Evolutionary conservation across 208 protist species (phyloP).

Genomic region (Acanthamoeba royreba): DNA sequence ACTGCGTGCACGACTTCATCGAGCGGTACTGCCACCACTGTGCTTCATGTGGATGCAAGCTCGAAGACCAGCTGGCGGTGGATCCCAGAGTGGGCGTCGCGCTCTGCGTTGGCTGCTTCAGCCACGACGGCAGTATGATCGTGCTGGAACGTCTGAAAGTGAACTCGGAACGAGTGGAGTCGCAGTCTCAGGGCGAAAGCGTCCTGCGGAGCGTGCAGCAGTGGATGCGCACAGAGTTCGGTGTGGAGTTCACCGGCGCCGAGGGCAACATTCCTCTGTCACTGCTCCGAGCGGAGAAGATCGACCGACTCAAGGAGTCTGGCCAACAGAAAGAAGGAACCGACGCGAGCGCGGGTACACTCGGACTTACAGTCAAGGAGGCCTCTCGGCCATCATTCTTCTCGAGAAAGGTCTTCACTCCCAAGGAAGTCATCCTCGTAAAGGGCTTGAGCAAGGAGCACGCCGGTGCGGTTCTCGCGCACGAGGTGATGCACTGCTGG

Average conservation of each 20-base stretch:
- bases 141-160: neutral
- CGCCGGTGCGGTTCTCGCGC: constrained; percentile 31
- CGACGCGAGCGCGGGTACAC: neutral
- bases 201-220: neutral
- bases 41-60: neutral
- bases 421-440: neutral
- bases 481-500: constrained; percentile 51
- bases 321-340: neutral
- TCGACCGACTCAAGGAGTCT: neutral
- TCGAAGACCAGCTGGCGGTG: neutral
- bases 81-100: neutral
- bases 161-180: neutral
- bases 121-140: too few relatives aligned
- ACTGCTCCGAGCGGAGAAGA: neutral
- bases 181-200: neutral
- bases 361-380: constrained; percentile 2
- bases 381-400: neutral
- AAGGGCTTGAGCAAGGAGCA: neutral
- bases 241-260: neutral
- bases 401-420: neutral
- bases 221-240: neutral
- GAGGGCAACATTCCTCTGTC: neutral
- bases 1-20: constrained; percentile 39
- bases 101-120: constrained; percentile 21
- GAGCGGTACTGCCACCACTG: neutral